phyloP scores from a whole-genome alignment of 2,329 filamentous ascomycete species.

The Fusarium continuum region DNA sequence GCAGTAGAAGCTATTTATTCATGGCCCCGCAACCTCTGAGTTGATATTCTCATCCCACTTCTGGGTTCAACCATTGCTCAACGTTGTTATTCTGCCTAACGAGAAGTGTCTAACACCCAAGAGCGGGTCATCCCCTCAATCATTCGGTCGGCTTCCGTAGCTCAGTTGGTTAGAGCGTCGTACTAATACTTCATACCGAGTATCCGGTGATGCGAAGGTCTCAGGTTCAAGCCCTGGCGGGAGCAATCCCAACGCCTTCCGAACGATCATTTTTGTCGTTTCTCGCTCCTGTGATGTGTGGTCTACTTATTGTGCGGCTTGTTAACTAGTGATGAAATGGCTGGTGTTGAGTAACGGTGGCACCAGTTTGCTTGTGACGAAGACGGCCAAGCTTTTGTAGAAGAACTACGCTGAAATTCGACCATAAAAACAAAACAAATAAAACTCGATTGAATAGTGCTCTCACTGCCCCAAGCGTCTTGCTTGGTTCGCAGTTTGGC shows the following conservation, averaged over 20 bases:
- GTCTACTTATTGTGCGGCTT: no score
- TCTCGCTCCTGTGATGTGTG: no score
- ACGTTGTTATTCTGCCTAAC: constrained; percentile 8
- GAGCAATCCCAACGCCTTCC: constrained; percentile 26
- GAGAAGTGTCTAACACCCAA: neutral
- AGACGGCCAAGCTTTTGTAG: neutral
- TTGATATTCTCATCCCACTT: no score
- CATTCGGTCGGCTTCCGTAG: constrained; percentile 39
- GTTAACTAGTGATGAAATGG: neutral
- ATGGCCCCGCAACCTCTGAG: no score
- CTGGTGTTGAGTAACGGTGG: neutral
- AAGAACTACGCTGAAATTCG: neutral
- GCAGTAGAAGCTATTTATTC: no score
- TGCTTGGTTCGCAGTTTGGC: neutral
- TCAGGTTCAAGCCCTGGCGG: constrained; percentile 29
- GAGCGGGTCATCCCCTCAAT: constrained; percentile 21
- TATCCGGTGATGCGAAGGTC: constrained; percentile 24
- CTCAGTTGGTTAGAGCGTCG: constrained; percentile 33
- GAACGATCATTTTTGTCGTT: constrained; percentile 14
- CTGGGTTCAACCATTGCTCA: neutral
- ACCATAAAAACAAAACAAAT: no score
- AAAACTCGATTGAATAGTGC: no score
- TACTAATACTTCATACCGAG: constrained; percentile 26
- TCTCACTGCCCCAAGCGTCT: neutral
- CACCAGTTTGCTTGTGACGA: neutral